Percentiles rank a stretch among this genome's conserved stretches.
phyloP scores from a whole-genome alignment of 495 filamentous ascomycete species.

The Aspergillus bertholletiae region DNA sequence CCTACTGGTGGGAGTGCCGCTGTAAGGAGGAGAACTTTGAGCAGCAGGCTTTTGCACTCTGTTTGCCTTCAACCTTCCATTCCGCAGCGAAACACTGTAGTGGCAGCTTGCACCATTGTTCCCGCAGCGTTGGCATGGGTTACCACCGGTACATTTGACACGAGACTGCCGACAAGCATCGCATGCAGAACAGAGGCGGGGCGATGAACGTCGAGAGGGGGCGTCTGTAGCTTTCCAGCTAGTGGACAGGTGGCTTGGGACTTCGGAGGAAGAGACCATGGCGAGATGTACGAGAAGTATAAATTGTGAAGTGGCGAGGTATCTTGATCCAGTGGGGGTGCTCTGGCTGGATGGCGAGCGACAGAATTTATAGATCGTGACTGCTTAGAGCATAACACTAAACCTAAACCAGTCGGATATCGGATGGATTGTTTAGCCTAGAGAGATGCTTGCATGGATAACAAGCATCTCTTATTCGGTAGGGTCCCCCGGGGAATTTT shows the following conservation, averaged over 20 bases:
- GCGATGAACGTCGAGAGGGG: background rate
- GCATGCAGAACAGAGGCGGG: background rate
- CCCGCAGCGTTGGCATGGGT: background rate
- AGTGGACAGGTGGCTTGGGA: background rate
- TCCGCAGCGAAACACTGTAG: background rate
- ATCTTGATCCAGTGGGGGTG: no score
- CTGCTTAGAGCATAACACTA: background rate
- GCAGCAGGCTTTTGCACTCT: background rate
- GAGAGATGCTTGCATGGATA: background rate
- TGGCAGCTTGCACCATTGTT: background rate
- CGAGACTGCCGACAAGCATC: background rate
- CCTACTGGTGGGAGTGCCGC: background rate
- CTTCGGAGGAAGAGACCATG: background rate
- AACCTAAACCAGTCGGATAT: background rate
- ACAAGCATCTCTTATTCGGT: background rate
- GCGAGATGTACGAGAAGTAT: background rate
- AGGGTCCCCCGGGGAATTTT: background rate
- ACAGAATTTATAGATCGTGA: background rate
- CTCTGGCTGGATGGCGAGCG: background rate
- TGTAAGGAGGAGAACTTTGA: background rate
- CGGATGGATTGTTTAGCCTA: background rate
- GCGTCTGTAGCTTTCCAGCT: background rate
- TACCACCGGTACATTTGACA: background rate
- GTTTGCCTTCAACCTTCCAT: slow-evolving; percentile 1
- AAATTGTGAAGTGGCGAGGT: no score